phyloP scores from a whole-genome alignment of 2,329 filamentous ascomycete genomes.

The Fusarium sp. region DNA sequence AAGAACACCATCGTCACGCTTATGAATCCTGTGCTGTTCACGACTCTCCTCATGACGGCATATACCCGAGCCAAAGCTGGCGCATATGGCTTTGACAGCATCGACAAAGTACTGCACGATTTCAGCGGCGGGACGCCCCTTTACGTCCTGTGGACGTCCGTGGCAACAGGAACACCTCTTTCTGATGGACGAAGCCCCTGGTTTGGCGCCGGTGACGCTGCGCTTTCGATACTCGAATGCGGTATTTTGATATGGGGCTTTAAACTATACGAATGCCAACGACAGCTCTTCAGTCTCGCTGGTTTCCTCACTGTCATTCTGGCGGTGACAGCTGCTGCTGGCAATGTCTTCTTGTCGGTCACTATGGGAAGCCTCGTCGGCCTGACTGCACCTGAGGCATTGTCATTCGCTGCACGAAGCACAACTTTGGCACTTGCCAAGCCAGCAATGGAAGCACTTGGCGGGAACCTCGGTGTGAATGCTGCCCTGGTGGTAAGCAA shows the following conservation, averaged over 20 bases:
- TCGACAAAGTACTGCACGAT: constrained; percentile 47
- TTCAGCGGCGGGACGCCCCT: constrained; percentile 54
- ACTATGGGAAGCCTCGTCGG: constrained; percentile 53
- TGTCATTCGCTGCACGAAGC: constrained; percentile 64
- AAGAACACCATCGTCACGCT: constrained; percentile 54
- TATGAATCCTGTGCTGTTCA: constrained; percentile 63
- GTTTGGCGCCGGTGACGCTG: constrained; percentile 63
- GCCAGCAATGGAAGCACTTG: constrained; percentile 59
- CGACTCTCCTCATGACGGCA: constrained; percentile 58
- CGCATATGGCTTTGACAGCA: constrained; percentile 44
- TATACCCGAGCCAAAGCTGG: constrained; percentile 58
- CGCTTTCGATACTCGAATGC: constrained; percentile 62
- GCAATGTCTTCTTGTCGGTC: constrained; percentile 59
- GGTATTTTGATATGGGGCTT: constrained; percentile 67
- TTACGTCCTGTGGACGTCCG: constrained; percentile 52
- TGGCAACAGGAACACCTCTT: constrained; percentile 14
- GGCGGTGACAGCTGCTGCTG: constrained; percentile 53
- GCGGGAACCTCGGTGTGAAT: constrained; percentile 61
- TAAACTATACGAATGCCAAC: constrained; percentile 64
- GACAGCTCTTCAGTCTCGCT: constrained; percentile 58
- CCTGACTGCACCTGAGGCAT: constrained; percentile 50
- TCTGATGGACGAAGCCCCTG: constrained; percentile 40
- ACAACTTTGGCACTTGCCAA: constrained; percentile 64
- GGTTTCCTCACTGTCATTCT: constrained; percentile 56
- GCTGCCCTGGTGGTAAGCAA: constrained; percentile 65